Evolutionary conservation across 2,329 filamentous ascomycete genomes (phyloP), one percentile per base, ranked within the genome.

Genomic region (Trichothecium sympodiale): DNA sequence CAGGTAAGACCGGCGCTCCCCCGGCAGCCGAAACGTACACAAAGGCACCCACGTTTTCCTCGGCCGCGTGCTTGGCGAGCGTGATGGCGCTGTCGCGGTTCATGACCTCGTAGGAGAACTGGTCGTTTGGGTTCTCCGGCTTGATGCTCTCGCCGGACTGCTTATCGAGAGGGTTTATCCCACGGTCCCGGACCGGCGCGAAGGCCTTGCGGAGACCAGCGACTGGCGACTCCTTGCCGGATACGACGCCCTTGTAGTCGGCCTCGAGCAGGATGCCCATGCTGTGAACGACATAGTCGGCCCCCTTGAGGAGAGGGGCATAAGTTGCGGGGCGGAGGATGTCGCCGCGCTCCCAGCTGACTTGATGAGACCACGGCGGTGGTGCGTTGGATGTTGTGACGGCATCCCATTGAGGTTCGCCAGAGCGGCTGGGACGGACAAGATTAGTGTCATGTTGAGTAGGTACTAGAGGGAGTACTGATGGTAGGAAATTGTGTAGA

Each of bases 221-320:
- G 35, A 94, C 60, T n/a, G 86, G 77, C 1, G 83, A 86, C 50
- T 94, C 88, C 41, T 74, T 77, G 34, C 91, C 91, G 15, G 77
- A 80, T 17, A 98, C 56, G 13, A 94, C 80, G 46, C 83, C 83
- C 62, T 98, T 98, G 74, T 98, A 98, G 65, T 98, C 91, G 34
- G 88, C 87, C 65, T 98, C 91, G 8, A 98, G 74, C 14, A 98
- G 71, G 49, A 98, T 95, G 8, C 91, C 91, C 81, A 96, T 88
- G 51, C 74, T 86, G 67, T 98, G 91, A 32, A 98, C 81, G 17
- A 96, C 88, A 38, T 79, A 88, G 55, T 86, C 77, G 41, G 87
- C 84, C 38, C 74, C 76, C 46, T 76, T 72, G 42, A 98, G 74
- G 33, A 89, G 74, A 1, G 80, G 65, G 8, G 73, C 74, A 62